Percentiles rank a stretch among this genome's conserved stretches.
Evolutionary conservation across 257 asterid genomes (phyloP).

Genomic region (Fraxinus anomala): DNA sequence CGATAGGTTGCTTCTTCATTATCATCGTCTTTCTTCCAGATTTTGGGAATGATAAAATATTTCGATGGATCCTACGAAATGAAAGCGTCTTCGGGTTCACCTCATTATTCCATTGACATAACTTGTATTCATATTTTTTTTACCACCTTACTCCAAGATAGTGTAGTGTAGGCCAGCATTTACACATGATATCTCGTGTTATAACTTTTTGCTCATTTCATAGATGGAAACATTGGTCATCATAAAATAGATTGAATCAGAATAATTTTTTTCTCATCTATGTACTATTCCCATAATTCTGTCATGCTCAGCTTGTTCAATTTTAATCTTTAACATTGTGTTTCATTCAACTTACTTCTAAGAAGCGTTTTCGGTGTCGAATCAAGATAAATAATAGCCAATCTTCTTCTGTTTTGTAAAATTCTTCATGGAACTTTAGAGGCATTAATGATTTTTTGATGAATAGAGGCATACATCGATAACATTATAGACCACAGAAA

Average conservation of each 20-base stretch:
- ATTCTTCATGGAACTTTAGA: neutral
- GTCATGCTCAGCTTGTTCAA: neutral
- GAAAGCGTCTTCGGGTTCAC: neutral
- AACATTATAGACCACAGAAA: neutral
- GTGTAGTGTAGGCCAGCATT: neutral
- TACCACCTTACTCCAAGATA: neutral
- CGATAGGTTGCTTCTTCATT: no score
- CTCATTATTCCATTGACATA: neutral
- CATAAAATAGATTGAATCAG: neutral
- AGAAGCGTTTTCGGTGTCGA: neutral
- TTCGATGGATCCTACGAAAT: neutral
- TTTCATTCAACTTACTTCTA: neutral
- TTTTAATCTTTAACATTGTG: neutral
- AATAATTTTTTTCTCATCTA: neutral
- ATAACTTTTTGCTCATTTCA: neutral
- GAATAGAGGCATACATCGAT: neutral
- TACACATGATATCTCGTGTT: neutral
- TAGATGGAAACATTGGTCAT: neutral
- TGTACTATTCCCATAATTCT: neutral
- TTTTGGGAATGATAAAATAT: neutral
- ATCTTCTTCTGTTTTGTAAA: neutral
- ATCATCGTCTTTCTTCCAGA: neutral
- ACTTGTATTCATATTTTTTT: no score
- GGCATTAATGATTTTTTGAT: neutral
- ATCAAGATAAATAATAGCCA: neutral